phyloP scores from a whole-genome alignment of 306 rosid genomes.

The Dicorynia guianensis region DNA sequence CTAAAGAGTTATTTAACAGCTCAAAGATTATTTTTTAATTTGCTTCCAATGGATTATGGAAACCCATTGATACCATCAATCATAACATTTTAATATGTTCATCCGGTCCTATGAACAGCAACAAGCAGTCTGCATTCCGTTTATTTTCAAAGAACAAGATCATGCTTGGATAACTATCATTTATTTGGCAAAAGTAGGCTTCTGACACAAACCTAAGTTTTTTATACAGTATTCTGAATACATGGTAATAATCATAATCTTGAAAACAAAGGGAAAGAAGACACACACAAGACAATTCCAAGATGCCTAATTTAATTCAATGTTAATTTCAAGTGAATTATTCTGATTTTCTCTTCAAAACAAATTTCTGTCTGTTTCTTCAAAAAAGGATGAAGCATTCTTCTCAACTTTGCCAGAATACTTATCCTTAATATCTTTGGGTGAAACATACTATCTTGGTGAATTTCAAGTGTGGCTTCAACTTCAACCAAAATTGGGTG shows the following conservation, averaged over 20 bases:
- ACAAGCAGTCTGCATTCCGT: no score
- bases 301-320: not conserved
- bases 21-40: no score
- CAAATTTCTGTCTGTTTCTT: no score
- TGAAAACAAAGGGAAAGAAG: not conserved
- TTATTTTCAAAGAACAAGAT: no score
- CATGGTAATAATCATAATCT: not conserved
- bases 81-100: no score
- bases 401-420: not conserved
- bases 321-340: not conserved
- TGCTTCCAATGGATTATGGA: no score
- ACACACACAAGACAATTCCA: not conserved
- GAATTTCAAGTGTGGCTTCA: slow-evolving; percentile 1
- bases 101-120: no score
- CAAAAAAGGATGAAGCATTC: not conserved
- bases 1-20: no score
- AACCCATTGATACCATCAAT: no score
- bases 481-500: not conserved
- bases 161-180: no score
- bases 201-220: not conserved
- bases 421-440: not conserved
- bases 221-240: not conserved
- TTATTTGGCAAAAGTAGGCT: not conserved
- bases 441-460: slow-evolving; percentile 19
- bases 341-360: no score